Evolutionary conservation across 106 monocot species (phyloP).

Genomic region (Posidonia australis): DNA sequence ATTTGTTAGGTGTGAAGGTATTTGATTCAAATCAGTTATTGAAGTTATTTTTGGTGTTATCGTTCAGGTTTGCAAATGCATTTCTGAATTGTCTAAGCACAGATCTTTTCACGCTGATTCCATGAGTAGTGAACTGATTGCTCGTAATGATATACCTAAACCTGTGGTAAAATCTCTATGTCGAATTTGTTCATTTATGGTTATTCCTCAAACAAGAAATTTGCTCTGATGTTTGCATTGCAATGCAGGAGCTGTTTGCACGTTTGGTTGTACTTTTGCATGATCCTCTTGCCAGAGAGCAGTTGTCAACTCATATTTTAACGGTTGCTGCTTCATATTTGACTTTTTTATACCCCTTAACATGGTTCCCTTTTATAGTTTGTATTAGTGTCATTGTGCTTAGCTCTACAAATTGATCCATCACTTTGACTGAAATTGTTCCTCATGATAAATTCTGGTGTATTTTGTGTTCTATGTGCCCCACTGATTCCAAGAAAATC

Average conservation of each 20-base stretch:
- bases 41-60: not conserved
- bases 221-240: conserved; percentile 3
- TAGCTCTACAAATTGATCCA: no score
- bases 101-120: conserved; percentile 34
- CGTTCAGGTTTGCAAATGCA: conserved; percentile 84
- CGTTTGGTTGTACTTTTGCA: conserved; percentile 89
- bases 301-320: conserved; percentile 75
- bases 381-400: no score
- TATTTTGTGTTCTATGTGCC: no score
- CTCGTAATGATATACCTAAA: conserved; percentile 56
- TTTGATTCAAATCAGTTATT: not conserved
- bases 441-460: no score
- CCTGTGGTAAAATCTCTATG: conserved; percentile 42
- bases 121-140: conserved; percentile 31
- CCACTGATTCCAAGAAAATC: no score
- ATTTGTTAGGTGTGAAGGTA: not conserved
- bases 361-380: no score
- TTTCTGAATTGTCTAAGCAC: conserved; percentile 63
- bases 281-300: conserved; percentile 78
- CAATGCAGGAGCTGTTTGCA: conserved; percentile 85
- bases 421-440: no score
- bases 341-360: no score
- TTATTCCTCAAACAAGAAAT: not conserved
- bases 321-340: conserved; percentile 30
- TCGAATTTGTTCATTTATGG: not conserved